Conservation (phyloP, 164 flowering plant genomes). For the Stephania japonica region DNA sequence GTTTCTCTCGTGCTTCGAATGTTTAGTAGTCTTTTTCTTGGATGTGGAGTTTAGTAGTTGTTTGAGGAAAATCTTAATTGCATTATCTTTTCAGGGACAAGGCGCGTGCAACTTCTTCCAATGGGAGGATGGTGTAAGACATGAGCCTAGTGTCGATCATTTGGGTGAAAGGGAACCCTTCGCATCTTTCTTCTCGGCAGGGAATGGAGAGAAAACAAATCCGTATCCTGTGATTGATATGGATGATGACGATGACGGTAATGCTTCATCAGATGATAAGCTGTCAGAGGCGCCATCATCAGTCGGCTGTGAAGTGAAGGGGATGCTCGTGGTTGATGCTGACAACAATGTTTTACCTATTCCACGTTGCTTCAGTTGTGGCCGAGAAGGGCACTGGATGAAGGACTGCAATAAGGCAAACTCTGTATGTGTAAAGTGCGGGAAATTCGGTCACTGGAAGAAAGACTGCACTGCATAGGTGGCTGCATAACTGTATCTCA, state of each 20-base stretch:
- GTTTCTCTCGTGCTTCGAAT: too few relatives aligned
- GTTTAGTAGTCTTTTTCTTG: not conserved
- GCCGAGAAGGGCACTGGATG: slow-evolving; percentile 12
- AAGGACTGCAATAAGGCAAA: slow-evolving; percentile 10
- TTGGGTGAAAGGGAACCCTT: not conserved
- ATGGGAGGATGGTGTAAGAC: slow-evolving; percentile 16
- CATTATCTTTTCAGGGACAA: slow-evolving; percentile 23
- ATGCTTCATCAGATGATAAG: not conserved
- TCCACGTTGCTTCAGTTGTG: slow-evolving; percentile 10
- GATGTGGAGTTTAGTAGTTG: not conserved
- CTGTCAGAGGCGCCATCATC: not conserved
- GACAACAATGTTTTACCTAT: not conserved
- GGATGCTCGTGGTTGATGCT: not conserved
- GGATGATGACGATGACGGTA: not conserved
- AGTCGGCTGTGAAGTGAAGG: not conserved
- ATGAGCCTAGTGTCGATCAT: not conserved
- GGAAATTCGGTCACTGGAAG: slow-evolving; percentile 11
- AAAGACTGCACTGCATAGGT: slow-evolving; percentile 9
- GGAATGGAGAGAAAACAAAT: not conserved
- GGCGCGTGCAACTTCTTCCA: slow-evolving; percentile 37
- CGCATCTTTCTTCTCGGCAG: not conserved
- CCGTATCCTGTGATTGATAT: not conserved
- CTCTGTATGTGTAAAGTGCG: not conserved
- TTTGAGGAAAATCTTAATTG: not conserved
- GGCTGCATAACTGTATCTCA: not conserved